Evolutionary conservation across 2,329 filamentous ascomycete genomes (phyloP), one percentile per base, ranked within the genome.

Genomic region (Xylaria sp.): DNA sequence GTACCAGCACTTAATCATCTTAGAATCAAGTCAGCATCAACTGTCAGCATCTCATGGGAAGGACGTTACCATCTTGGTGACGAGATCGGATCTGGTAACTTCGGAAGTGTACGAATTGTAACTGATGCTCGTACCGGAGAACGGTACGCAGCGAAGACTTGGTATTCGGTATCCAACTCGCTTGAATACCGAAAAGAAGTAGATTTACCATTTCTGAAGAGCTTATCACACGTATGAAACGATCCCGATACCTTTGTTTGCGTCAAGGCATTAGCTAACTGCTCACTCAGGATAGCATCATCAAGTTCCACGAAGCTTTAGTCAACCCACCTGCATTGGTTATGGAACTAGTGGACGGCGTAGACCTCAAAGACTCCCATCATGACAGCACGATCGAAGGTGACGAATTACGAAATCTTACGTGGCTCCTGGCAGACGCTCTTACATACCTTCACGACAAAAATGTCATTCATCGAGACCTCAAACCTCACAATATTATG

Each of bases 401-500:
- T 2, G 0, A 0, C 2, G 52, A 67, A 3, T 9, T 54, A 7
- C 32, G 9, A 37, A 18, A 28, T 4, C 34, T 20, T 28, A 2
- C 51, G 7, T 34, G 28, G 18, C 54, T 63, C 9, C 5, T 67
- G 20, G n/a, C 63, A 12, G 20, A 20, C 1, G 55, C 65, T 32
- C 0, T 63, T 41, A 7, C 10, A 3, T 63, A 68, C n/a, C n/a
- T 68, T n/a, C 65, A 68, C 28, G 2, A 1, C 2, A 12, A 7
- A 10, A 5, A 23, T 1, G 25, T 68, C 18, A 63, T 60, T 10
- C 65, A 68, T 23, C 34, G 65, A 37, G 65, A 68, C 13, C 52
- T 68, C 10, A 68, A 68, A 20, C 65, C 65, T 23, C 10, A 6
- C 5, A 68, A 68, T 39, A 55, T 68, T 15, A 32, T 68, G 56